Evolutionary conservation across 257 asterid genomes (phyloP).

Genomic region (Solanum ahanhuiri): DNA sequence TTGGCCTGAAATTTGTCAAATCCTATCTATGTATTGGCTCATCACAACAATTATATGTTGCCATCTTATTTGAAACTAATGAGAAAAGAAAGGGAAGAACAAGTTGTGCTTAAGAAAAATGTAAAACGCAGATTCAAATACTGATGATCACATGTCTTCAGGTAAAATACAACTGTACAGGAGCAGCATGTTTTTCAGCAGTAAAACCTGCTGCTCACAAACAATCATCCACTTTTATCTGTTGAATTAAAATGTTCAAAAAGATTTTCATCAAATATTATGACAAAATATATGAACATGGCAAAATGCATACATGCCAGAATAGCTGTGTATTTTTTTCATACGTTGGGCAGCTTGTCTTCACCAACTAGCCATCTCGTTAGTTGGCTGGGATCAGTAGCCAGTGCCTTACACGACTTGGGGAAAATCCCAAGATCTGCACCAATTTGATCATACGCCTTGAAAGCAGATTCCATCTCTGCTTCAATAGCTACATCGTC

Average conservation of each 20-base stretch:
- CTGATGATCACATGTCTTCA: neutral
- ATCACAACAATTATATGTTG: neutral
- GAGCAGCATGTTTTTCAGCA: constrained; percentile 5
- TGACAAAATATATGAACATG: neutral
- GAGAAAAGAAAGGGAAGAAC: neutral
- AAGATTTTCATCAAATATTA: neutral
- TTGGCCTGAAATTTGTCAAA: neutral
- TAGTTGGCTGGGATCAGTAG: constrained; percentile 79
- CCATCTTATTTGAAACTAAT: neutral
- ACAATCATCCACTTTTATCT: neutral
- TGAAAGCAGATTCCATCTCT: constrained; percentile 71
- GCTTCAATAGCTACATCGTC: constrained; percentile 55
- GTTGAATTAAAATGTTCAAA: neutral
- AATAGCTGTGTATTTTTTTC: neutral
- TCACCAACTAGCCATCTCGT: constrained; percentile 92
- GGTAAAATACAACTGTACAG: neutral
- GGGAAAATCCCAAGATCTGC: constrained; percentile 83
- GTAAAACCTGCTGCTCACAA: neutral
- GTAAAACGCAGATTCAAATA: neutral
- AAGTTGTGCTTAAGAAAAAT: neutral
- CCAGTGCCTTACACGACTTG: constrained; percentile 60
- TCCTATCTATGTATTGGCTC: neutral
- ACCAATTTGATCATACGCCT: constrained; percentile 37
- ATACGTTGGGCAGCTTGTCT: constrained; percentile 40
- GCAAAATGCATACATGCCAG: neutral